Evolutionary conservation across 2,329 filamentous ascomycete genomes (phyloP), one percentile per base, ranked within the genome.

Genomic region (Samsoniella hepiali): DNA sequence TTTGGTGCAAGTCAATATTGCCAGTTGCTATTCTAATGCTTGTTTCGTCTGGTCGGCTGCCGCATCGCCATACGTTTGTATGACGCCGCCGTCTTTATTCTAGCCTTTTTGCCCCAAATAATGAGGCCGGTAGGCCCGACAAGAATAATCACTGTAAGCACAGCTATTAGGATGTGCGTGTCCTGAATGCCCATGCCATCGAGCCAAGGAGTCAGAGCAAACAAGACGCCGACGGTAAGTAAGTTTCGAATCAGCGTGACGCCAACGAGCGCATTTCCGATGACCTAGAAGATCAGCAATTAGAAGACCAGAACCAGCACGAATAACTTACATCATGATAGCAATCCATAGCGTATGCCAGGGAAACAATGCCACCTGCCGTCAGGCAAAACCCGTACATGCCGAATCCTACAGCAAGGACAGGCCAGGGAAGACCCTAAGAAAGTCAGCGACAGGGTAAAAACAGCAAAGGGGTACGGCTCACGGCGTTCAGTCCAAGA

Each of bases 381-480:
- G 75, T 74, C 0, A 78, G 67, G 0, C 75, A 76, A 49, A 76
- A 77, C 0, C 72, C 74, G 38, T 77, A 78, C 0, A 77, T 55
- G 1, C 69, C 74, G 3, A 72, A 74, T 0, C 71, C 75, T 0
- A 77, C 65, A 8, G 72, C 75, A 0, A 76, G 71, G 11, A 71
- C 68, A 7, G 76, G 75, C 76, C 76, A 78, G n/a, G 76, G 74
- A 67, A 73, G 71, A 1, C 73, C 72, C 76, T 72, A n/a, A 17
- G 40, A 1, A 44, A 29, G 9, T 60, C 32, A 34, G 62, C 57
- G 11, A 34, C 13, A 5, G 8, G 15, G 22, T 22, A 34, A 27
- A 13, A 1, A 0, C 3, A 3, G 53, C 13, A 0, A 38, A 31
- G 29, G 3, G 27, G 1, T 5, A 22, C 17, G 15, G 64, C 72